phyloP scores from a whole-genome alignment of 495 filamentous ascomycete genomes.

The Penicillium coprophilum region DNA sequence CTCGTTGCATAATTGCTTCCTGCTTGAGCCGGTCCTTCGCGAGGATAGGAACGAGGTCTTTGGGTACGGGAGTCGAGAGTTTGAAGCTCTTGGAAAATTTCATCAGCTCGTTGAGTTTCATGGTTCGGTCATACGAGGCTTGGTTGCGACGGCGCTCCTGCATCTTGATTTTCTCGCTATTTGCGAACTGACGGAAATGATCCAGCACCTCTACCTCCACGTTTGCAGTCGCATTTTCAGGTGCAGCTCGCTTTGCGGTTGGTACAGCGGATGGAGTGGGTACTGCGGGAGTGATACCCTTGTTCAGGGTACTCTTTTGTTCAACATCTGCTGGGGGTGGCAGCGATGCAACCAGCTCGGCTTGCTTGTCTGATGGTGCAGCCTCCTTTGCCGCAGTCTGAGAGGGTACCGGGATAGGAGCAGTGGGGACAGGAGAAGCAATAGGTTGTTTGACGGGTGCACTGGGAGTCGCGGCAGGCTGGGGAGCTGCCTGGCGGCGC shows the following conservation, averaged over 20 bases:
- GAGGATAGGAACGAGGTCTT: constrained; percentile 89
- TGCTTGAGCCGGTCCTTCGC: constrained; percentile 94
- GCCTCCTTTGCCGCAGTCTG: constrained; percentile 34
- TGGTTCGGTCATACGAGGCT: constrained; percentile 70
- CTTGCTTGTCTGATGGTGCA: constrained; percentile 37
- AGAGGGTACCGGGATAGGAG: constrained; percentile 8
- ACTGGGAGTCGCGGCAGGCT: constrained; percentile 65
- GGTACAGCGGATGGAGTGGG: constrained; percentile 8
- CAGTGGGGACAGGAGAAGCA: constrained; percentile 13
- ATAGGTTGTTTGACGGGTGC: constrained; percentile 59
- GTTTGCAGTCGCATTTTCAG: constrained; percentile 68
- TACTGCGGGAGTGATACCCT: constrained; percentile 22
- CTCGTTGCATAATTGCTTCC: constrained; percentile 85
- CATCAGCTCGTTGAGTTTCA: constrained; percentile 90
- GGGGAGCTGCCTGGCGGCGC: constrained; percentile 70
- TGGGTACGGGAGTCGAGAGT: constrained; percentile 83
- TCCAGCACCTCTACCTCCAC: constrained; percentile 76
- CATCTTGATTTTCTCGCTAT: constrained; percentile 68
- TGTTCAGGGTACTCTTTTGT: constrained; percentile 36
- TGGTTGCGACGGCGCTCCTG: constrained; percentile 70
- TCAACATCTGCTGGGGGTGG: constrained; percentile 34
- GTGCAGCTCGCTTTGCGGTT: constrained; percentile 27
- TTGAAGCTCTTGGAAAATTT: constrained; percentile 95
- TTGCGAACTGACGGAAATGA: constrained; percentile 81
- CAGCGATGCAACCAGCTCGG: constrained; percentile 21